Conservation (phyloP, 2,329 filamentous ascomycete species). For the Coniochaeta sp. region DNA sequence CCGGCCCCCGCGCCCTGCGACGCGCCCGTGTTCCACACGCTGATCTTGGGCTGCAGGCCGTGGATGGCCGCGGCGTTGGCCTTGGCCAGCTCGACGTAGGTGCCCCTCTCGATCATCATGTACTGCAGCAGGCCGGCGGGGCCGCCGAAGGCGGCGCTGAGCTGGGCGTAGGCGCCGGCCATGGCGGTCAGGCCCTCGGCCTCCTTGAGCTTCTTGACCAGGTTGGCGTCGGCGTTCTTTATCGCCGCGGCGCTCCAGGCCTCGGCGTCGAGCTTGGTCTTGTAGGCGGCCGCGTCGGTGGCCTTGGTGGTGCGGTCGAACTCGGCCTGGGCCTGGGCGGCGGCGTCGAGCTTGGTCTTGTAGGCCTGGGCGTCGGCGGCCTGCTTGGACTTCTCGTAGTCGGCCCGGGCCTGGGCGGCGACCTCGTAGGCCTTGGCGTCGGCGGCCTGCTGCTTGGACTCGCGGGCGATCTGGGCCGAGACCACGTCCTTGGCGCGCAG, state of each 20-base stretch:
- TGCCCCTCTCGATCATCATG: constrained; percentile 80
- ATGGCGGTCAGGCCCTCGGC: constrained; percentile 71
- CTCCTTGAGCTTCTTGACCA: constrained; percentile 56
- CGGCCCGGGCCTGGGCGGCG: constrained; percentile 50
- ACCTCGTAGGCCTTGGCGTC: constrained; percentile 59
- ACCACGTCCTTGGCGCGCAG: constrained; percentile 72
- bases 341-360: constrained; percentile 37
- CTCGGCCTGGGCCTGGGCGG: constrained; percentile 36
- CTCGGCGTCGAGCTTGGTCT: constrained; percentile 37
- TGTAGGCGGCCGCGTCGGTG: constrained; percentile 39
- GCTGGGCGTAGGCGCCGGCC: constrained; percentile 70
- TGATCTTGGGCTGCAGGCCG: constrained; percentile 82
- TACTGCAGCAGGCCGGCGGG: constrained; percentile 73
- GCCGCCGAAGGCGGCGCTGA: constrained; percentile 67
- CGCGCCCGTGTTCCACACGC: constrained; percentile 77
- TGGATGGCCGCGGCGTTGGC: constrained; percentile 70
- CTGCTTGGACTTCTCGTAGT: constrained; percentile 44
- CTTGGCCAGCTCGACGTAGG: constrained; percentile 68
- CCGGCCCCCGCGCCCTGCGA: too few species aligned
- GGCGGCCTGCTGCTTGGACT: constrained; percentile 61
- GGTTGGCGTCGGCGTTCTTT: constrained; percentile 44
- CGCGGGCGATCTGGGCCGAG: constrained; percentile 62
- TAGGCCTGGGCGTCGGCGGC: constrained; percentile 44
- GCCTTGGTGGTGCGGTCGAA: constrained; percentile 39
- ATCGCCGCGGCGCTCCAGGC: constrained; percentile 27